Base-by-base conservation (phyloP, 805 yeast species). In the Cyberlindnera maclurae region DNA sequence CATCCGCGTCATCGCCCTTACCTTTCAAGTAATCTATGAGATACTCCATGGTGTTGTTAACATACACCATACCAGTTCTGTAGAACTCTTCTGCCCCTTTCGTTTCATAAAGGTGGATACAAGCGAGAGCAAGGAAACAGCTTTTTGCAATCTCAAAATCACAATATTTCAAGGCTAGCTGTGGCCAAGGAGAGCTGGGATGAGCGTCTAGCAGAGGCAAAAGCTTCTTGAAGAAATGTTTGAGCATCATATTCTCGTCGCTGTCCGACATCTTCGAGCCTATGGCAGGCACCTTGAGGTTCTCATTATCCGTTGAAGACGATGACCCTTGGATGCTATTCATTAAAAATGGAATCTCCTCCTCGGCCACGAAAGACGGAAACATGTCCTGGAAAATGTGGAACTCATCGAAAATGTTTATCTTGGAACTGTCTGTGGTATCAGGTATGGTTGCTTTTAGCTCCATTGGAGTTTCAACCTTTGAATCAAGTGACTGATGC, bases 111-210 rank as follows among this genome's bases (percentile, higher is more conserved):
- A 75, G 57, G 50, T 75, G 80, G 28, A 74, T 73, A 34, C 79
- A 74, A 10, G 77, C 70, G 13, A 75, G 52, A 3, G 79, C 73
- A 15, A 75, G 65, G 46, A 75, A 75, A 43, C 81, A 75, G 43
- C 77, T 70, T 39, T 76, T 62, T 1, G 80, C 79, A 33, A 75
- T 66, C 45, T 74, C 76, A 45, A 71, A 67, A 47, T 75, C 77
- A 46, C 80, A 75, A 49, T 75, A 75, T 37, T 69, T 67, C 43
- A 75, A 58, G 31, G 78, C 77, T 40, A 75, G 52, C 41, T 73
- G 75, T 0, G 81, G 81, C 79, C 79, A 73, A 3, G 80, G 80
- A 1, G 77, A 63, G 31, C 71, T 70, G 0, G 80, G 81, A 49
- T 75, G 79, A 0, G 78, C 77, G 56, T 75, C 81, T 26, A 75